Percentiles rank a stretch among this genome's conserved stretches.
phyloP scores from a whole-genome alignment of 148 eudicot species.

The Agrostemma githago region DNA sequence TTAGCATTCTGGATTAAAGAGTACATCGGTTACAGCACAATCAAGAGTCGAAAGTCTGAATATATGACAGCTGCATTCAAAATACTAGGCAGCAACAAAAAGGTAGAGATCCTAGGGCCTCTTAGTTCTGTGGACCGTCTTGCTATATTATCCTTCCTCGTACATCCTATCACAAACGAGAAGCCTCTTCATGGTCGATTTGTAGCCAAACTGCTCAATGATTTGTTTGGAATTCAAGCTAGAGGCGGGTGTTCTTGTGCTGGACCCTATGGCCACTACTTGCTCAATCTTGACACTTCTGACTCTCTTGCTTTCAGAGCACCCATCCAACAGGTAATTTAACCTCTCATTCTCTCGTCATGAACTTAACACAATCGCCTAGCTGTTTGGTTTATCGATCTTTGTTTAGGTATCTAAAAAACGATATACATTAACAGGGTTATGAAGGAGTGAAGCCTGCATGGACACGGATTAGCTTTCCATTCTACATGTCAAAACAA shows the following conservation, averaged over 20 bases:
- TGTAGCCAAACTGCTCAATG: slow-evolving; percentile 50
- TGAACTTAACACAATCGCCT: too few relatives aligned
- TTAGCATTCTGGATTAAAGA: slow-evolving; percentile 47
- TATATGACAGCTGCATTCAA: slow-evolving; percentile 26
- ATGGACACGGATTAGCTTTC: slow-evolving; percentile 59
- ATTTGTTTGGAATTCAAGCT: slow-evolving; percentile 64
- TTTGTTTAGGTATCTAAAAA: too few relatives aligned
- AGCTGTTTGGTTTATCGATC: too few relatives aligned
- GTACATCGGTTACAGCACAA: slow-evolving; percentile 32
- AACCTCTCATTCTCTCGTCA: too few relatives aligned
- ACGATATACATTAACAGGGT: slow-evolving; percentile 25
- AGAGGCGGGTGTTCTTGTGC: slow-evolving; percentile 73
- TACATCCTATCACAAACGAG: slow-evolving; percentile 20
- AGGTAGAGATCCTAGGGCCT: slow-evolving; percentile 31
- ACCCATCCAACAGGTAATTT: slow-evolving; percentile 33
- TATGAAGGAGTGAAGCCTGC: slow-evolving; percentile 53
- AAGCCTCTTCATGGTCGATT: slow-evolving; percentile 55
- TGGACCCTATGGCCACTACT: slow-evolving; percentile 53
- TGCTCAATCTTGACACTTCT: slow-evolving; percentile 38
- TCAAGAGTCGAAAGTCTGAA: slow-evolving; percentile 23
- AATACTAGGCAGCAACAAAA: slow-evolving; percentile 22
- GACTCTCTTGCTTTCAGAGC: slow-evolving; percentile 43
- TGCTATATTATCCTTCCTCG: slow-evolving; percentile 38
- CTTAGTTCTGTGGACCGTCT: slow-evolving; percentile 5
- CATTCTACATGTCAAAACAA: slow-evolving; percentile 53